Percentiles rank a stretch among this genome's conserved stretches.
Evolutionary conservation across 106 monocot genomes (phyloP).

Genomic region (Dendrobium huoshanense): DNA sequence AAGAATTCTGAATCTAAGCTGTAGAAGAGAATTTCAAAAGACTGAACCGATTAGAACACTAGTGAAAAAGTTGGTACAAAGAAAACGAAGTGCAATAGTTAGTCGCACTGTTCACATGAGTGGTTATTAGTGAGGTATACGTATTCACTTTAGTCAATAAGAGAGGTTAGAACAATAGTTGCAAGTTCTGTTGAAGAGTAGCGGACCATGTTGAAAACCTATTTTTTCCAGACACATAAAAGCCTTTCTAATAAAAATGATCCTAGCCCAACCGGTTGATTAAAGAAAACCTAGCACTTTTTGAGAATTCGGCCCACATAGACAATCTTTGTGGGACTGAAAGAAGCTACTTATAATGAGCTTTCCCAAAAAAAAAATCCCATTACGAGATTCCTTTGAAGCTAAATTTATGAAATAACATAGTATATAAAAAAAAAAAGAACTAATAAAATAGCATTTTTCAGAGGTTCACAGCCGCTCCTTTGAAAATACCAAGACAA

Average conservation of each 20-base stretch:
- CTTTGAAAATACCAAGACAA: too few species aligned
- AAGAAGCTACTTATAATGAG: too few species aligned
- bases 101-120: background rate
- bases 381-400: too few species aligned
- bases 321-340: too few species aligned
- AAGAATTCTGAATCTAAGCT: constrained; percentile 96
- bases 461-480: too few species aligned
- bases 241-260: background rate
- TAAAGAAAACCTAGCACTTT: too few species aligned
- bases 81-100: background rate
- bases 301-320: too few species aligned
- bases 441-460: too few species aligned
- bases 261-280: background rate
- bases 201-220: background rate
- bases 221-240: too few species aligned
- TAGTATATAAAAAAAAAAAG: too few species aligned
- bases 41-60: background rate
- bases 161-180: background rate
- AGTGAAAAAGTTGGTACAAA: background rate
- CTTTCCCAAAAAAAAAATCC: too few species aligned
- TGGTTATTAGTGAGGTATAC: background rate
- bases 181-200: background rate
- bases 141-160: background rate
- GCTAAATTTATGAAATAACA: too few species aligned
- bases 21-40: constrained; percentile 17